Base-by-base conservation (phyloP, 352 stramenopile species). In the Pythium phragmitis region DNA sequence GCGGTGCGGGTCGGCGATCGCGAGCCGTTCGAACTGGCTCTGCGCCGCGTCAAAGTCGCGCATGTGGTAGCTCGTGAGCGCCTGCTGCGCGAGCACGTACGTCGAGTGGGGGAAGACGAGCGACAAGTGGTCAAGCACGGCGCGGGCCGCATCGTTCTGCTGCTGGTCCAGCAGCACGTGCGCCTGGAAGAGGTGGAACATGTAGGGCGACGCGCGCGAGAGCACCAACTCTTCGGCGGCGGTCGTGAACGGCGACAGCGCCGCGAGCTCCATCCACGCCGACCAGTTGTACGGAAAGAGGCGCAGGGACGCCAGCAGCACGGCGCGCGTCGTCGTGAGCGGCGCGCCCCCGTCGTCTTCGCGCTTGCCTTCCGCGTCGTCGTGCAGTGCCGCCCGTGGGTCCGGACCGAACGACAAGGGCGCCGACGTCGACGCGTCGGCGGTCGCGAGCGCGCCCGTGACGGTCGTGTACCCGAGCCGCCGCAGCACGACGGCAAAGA, bases 241-340 rank as follows among this genome's bases (percentile, higher is more conserved):
- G 21, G 73, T 87, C 34, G 71, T 92, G 57, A 89, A 90, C 21
- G 77, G 78, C 26, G 79, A 90, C 49, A 88, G 73, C 33, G 74
- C 59, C 23, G 82, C 89, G 4, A 99, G 76, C 70, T 99, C 96
- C 69, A 99, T 94, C 97, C 97, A 99, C 12, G 96, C 96, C 37
- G 93, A 98, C 97, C 97, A 99, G 77, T 99, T 99, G 77, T 77
- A 95, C 16, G 87, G 87, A 57, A 88, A 93, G 11, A 68, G 63
- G 12, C 73, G 74, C 51, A 95, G 88, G 2, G 86, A 91, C 57
- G 85, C 81, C 43, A 90, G 50, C 7, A 94, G 66, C 17, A 94
- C 82, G 53, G 78, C 76, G 37, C 82, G 80, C 21, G 82, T 91
- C 11, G 80, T 82, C 11, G 80, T 82, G 21, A 84, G 21, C 21